A percentile compares a stretch with the other conserved stretches of the same genome.
These are phyloP conservation scores for Phlyctochytrium arcticum DNA, from an alignment of 192 early-diverging fungal species.

Conservation along the genomic window DNA sequence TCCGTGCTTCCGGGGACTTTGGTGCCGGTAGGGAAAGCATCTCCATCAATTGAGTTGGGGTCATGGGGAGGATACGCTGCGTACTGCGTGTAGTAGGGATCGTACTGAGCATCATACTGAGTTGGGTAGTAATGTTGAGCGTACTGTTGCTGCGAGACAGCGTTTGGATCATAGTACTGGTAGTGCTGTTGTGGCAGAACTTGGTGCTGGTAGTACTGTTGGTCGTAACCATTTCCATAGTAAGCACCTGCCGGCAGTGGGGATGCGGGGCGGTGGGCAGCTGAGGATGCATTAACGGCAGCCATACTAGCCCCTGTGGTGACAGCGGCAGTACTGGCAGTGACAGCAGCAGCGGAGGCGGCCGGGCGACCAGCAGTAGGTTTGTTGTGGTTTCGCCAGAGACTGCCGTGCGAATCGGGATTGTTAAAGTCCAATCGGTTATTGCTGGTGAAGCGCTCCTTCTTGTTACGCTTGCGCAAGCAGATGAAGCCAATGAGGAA, in stretches of 20 bases:
- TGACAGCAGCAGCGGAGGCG: background rate
- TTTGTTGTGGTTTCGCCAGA: background rate
- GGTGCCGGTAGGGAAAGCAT: background rate
- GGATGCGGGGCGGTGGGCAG: background rate
- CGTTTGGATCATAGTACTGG: background rate
- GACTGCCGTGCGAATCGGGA: background rate
- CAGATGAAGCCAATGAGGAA: background rate
- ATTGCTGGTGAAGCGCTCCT: background rate
- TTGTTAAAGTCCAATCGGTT: background rate
- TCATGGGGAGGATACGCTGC: background rate
- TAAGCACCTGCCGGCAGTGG: background rate
- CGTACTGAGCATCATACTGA: background rate
- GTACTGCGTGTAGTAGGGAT: background rate
- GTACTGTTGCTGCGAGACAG: background rate
- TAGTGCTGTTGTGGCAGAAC: background rate
- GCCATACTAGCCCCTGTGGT: background rate
- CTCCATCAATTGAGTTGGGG: background rate
- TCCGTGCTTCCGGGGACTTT: background rate
- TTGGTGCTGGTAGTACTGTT: background rate
- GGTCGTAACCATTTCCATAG: background rate
- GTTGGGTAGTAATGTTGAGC: background rate
- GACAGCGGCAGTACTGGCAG: background rate
- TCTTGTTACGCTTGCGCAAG: background rate
- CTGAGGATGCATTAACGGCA: background rate
- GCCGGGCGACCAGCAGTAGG: background rate